These are phyloP conservation scores for Catenaria anguillulae DNA, from an alignment of 371 early-diverging fungal species.

Conservation along the genomic window DNA sequence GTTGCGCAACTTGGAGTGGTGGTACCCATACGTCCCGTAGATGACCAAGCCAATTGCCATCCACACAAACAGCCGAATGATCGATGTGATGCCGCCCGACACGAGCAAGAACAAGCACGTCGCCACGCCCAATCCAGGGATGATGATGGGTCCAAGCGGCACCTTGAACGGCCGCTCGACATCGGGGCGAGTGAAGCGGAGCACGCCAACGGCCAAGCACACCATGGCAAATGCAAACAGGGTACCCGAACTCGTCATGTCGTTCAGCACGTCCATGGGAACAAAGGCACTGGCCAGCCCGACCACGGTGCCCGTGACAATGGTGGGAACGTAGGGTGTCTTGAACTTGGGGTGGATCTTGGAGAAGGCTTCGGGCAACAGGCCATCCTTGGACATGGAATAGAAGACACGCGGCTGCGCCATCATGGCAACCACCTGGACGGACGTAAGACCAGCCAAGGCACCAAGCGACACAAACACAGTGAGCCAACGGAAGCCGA, in stretches of 20 bases:
- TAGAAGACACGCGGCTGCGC: constrained; percentile 77
- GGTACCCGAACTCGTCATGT: constrained; percentile 73
- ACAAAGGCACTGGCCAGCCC: constrained; percentile 54
- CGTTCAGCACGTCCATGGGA: constrained; percentile 64
- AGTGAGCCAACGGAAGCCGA: constrained; percentile 47
- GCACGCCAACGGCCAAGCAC: constrained; percentile 52
- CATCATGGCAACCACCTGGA: constrained; percentile 52
- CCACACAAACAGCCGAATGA: constrained; percentile 26
- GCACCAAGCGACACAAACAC: constrained; percentile 59
- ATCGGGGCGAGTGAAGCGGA: constrained; percentile 57
- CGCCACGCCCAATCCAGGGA: constrained; percentile 25
- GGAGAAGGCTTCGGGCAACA: constrained; percentile 52
- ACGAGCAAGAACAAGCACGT: constrained; percentile 54
- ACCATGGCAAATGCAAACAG: constrained; percentile 71
- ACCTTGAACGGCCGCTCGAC: constrained; percentile 49
- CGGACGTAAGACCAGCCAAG: constrained; percentile 61
- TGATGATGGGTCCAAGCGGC: constrained; percentile 2
- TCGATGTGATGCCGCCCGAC: constrained; percentile 40
- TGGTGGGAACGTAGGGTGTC: constrained; percentile 58
- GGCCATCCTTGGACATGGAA: constrained; percentile 72
- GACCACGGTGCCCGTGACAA: constrained; percentile 47
- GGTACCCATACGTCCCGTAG: neutral
- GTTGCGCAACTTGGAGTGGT: neutral
- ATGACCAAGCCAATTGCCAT: constrained; percentile 3
- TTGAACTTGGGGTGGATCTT: constrained; percentile 43